Conservation (phyloP, 2,329 filamentous ascomycete species). For the Xylariaceae sp. region DNA sequence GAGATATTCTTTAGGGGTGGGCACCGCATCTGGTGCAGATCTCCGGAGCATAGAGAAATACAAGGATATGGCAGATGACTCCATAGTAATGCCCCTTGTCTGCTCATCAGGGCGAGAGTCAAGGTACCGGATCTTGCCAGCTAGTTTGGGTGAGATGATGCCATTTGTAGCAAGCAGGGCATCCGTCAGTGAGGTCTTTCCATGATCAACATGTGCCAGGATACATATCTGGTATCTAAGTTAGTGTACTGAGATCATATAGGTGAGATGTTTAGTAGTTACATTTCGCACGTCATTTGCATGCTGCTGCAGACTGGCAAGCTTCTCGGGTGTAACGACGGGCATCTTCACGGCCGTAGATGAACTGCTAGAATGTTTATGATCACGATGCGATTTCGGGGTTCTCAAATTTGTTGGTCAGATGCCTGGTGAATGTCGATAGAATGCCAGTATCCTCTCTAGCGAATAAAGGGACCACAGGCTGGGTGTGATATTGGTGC, state of each 20-base stretch:
- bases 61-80: constrained; percentile 94
- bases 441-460: not conserved
- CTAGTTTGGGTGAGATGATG: constrained; percentile 96
- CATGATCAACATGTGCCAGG: constrained; percentile 94
- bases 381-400: too few relatives aligned
- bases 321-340: constrained; percentile 83
- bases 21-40: constrained; percentile 60
- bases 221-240: constrained; percentile 75
- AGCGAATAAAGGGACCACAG: not conserved
- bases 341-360: constrained; percentile 67
- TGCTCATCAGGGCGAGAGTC: constrained; percentile 97
- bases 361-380: too few relatives aligned
- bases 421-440: not conserved
- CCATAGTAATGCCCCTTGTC: constrained; percentile 97
- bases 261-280: constrained; percentile 31
- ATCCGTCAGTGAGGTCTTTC: constrained; percentile 95
- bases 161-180: constrained; percentile 96
- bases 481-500: not conserved
- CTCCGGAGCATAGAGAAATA: constrained; percentile 90
- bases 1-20: constrained; percentile 81
- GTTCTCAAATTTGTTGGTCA: too few relatives aligned
- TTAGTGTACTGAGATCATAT: constrained; percentile 25
- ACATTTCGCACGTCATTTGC: constrained; percentile 91
- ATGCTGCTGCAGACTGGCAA: constrained; percentile 83
- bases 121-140: constrained; percentile 95